Base-by-base conservation (phyloP, 306 rosid species). In the Malus sieversii region DNA sequence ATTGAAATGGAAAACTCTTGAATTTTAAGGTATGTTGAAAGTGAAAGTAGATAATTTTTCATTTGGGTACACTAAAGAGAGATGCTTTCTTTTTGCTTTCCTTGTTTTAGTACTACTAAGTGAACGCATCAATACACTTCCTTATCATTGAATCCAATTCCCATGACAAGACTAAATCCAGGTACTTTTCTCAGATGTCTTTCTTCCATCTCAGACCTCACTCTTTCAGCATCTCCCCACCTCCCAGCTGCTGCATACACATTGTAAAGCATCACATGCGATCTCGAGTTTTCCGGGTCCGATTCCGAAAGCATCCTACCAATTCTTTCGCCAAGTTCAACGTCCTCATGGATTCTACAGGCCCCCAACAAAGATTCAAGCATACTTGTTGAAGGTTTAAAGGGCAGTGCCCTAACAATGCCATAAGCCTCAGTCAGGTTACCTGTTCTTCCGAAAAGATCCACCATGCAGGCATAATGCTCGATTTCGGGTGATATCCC, bases 401-500 rank as follows among this genome's bases (percentile, higher is more conserved):
- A 73, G n/a, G 70, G 82, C 27, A 77, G 76, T 69, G 38, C 77
- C 69, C 45, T 55, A 20, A 73, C 79, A 65, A 73, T 23, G 53
- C n/a, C 77, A 35, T 73, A 74, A 70, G 87, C 87, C 74, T 80
- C 84, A 3, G 19, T 62, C 82, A 79, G 70, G 70, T 70, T 63
- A 59, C 84, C 84, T 7, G 62, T 73, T 73, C 86, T 80, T 27
- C 81, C 86, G 16, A 83, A 71, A 68, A 83, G 84, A 76, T 80
- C 86, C 45, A 83, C 82, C 67, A 80, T 42, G 77, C 81, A 79
- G 63, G 82, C 77, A 46, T 68, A 80, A 75, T 83, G 86, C 79
- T 72, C 83, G 25, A 69, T 29, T 44, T 57, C 32, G 9, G 64
- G 77, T 65, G 68, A 4, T 66, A 79, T 69, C 20, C 81, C 79